Evolutionary conservation across 1,284 basidiomycete species (phyloP), one percentile per base, ranked within the genome.

Genomic region (Malassezia sp.): DNA sequence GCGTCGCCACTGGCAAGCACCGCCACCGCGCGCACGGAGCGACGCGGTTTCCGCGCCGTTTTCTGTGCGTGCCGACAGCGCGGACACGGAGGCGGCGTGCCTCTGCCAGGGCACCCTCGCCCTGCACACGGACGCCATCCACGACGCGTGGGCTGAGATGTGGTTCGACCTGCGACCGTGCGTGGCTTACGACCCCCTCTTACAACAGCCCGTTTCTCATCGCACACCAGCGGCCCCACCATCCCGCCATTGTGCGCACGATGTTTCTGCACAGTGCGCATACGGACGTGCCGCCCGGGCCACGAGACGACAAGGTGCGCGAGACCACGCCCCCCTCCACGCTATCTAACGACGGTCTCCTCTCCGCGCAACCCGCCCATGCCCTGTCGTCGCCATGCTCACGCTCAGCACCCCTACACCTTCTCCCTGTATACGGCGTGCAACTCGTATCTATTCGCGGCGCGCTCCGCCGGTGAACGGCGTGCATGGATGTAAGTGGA

Each of bases 81-180:
- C 30, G n/a, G 24, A 37, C 12, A 3, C 21, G 15, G n/a, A 28
- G 8, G 14, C 14, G 14, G 37, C 17, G 11, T 32, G 31, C 10
- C 11, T 18, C 5, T 1, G 21, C 7, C 23, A 32, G 2, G 45
- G 38, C 10, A 31, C 27, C 32, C 32, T 47, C 21, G 9, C 7
- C 4, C 17, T 45, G 5, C 36, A 38, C 29, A 24, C 17, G 9
- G 44, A 45, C 26, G 21, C 37, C 1, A 10, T n/a, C 18, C 7
- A 5, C 2, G 5, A 23, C 11, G 18, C 21, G 14, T 47, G 45
- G 45, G 9, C n/a, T 8, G 26, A 14, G 9, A 26, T 21, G 3
- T 47, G 45, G 45, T 47, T 32, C 33, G 38, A 41, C 18, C 27
- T 47, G 2, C 32, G 38, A 4, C 23, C 30, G 44, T 45, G 27